Conservation (phyloP, 192 early-diverging fungal genomes). For the Gryganskiella cystojenkinii region DNA sequence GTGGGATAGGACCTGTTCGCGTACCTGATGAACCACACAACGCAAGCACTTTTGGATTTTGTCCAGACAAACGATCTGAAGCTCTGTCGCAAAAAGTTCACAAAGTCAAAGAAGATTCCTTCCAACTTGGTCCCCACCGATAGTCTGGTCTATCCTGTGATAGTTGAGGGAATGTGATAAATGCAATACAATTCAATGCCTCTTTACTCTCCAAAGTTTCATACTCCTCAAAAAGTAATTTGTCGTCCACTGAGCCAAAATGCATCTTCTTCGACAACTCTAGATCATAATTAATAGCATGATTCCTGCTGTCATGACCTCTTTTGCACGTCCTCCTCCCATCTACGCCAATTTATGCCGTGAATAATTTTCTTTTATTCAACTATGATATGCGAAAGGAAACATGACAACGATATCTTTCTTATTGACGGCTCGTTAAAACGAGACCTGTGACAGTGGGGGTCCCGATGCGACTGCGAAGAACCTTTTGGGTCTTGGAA, state of each 20-base stretch:
- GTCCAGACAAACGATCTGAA: conserved; percentile 62
- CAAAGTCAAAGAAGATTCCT: conserved; percentile 63
- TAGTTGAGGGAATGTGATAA: conserved; percentile 37
- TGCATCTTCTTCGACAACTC: too few species aligned
- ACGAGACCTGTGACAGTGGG: conserved; percentile 12
- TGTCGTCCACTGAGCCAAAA: too few species aligned
- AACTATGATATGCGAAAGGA: too few species aligned
- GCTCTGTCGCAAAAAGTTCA: conserved; percentile 66
- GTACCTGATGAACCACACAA: conserved; percentile 59
- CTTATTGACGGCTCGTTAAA: conserved; percentile 23
- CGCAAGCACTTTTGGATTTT: conserved; percentile 65
- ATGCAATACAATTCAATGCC: too few species aligned
- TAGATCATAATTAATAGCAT: too few species aligned
- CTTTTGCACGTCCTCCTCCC: too few species aligned
- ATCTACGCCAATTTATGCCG: too few species aligned
- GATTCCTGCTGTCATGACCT: too few species aligned
- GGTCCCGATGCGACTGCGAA: conserved; percentile 15
- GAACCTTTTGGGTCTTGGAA: conserved; percentile 14
- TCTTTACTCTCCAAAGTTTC: too few species aligned
- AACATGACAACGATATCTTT: neutral
- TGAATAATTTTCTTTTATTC: too few species aligned
- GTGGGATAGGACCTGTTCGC: conserved; percentile 61
- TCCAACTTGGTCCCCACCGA: conserved; percentile 56
- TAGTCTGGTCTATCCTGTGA: conserved; percentile 51
- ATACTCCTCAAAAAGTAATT: too few species aligned